phyloP scores from a whole-genome alignment of 1,284 basidiomycete species.

The Earliella scabrosa region DNA sequence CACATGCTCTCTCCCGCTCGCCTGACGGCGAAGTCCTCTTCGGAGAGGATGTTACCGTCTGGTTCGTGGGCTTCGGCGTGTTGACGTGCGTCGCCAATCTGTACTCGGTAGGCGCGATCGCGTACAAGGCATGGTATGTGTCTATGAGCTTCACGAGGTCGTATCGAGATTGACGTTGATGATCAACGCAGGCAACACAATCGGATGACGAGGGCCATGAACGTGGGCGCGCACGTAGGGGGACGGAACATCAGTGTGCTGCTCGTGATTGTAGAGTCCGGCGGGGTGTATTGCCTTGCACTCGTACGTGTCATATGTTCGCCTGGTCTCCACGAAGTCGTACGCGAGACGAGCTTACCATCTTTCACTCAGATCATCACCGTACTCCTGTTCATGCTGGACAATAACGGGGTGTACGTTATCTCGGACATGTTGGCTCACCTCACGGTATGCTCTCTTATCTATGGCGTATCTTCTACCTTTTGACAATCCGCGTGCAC shows the following conservation, averaged over 20 bases:
- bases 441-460: neutral
- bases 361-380: neutral
- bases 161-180: too few species aligned
- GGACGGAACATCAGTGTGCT: neutral
- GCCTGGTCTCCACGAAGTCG: neutral
- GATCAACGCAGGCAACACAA: neutral
- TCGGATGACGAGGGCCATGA: neutral
- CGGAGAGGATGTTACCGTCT: too few species aligned
- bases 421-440: constrained; percentile 1
- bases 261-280: constrained; percentile 12
- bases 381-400: neutral
- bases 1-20: too few species aligned
- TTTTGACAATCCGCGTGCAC: too few species aligned
- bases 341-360: neutral
- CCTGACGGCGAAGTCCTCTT: too few species aligned
- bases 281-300: constrained; percentile 11
- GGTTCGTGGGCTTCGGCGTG: too few species aligned
- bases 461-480: neutral
- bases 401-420: constrained; percentile 5
- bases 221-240: neutral
- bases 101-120: too few species aligned
- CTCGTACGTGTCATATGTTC: constrained; percentile 2
- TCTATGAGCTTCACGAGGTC: too few species aligned
- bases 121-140: too few species aligned
- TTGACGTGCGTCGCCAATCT: too few species aligned